These are phyloP conservation scores for Saccharum spontaneum DNA, from an alignment of 176 grass and related monocot genomes.

Conservation along the genomic window DNA sequence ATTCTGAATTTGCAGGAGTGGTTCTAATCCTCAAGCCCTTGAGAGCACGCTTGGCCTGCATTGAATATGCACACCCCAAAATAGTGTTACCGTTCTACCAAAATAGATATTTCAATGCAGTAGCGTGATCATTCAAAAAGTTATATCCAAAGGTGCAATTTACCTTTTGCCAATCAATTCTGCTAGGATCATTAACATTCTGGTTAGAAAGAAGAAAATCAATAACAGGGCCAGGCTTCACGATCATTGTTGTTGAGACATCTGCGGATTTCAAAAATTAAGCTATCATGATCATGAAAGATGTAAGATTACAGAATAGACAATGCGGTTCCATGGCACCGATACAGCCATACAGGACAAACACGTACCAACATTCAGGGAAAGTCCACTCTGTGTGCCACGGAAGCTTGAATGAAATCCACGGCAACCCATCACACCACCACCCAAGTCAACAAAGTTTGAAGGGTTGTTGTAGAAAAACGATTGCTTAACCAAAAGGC, in stretches of 20 bases:
- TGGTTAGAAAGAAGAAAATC: conserved; percentile 87
- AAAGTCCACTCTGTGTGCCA: conserved; percentile 68
- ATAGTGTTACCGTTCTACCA: not conserved
- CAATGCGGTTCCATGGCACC: not conserved
- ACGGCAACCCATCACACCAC: conserved; percentile 76
- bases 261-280: conserved; percentile 38
- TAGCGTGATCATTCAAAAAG: not conserved
- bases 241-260: conserved; percentile 96
- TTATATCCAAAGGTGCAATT: conserved; percentile 6
- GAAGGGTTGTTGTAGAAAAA: conserved; percentile 69
- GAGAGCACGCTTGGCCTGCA: conserved; percentile 61
- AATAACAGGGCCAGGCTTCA: conserved; percentile 78
- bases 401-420: conserved; percentile 92
- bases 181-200: conserved; percentile 56
- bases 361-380: conserved; percentile 67
- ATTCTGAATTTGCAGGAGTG: conserved; percentile 56
- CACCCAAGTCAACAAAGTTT: conserved; percentile 71
- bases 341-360: not conserved
- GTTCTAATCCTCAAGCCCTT: conserved; percentile 73
- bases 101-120: not conserved
- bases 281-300: not conserved
- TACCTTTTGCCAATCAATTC: conserved; percentile 77
- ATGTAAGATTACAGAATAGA: conserved; percentile 13
- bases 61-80: conserved; percentile 16
- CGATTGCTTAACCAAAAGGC: conserved; percentile 75